Conservation (phyloP, 768 basidiomycete species). For the Pisolithus orientalis region DNA sequence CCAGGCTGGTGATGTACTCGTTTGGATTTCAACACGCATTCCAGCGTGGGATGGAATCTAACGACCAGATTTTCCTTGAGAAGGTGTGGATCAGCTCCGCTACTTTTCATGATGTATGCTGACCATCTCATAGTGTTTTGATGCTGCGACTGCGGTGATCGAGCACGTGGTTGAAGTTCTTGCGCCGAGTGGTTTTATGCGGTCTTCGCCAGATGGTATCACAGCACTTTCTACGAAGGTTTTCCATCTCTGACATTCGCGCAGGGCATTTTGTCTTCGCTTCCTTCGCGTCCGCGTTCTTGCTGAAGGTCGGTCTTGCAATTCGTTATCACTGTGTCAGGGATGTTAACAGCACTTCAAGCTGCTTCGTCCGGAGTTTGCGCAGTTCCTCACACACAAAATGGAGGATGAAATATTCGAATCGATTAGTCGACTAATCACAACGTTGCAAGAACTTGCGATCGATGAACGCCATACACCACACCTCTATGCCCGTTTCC, state of each 20-base stretch:
- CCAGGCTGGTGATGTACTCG: constrained; percentile 79
- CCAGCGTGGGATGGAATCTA: constrained; percentile 56
- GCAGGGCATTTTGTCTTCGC: constrained; percentile 72
- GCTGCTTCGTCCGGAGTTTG: constrained; percentile 72
- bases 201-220: constrained; percentile 70
- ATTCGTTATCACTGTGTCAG: background rate
- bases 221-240: background rate
- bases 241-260: background rate
- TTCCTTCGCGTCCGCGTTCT: constrained; percentile 76
- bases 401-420: constrained; percentile 69
- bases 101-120: background rate
- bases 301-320: constrained; percentile 55
- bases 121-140: constrained; percentile 46
- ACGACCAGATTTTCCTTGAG: constrained; percentile 60
- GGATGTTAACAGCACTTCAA: constrained; percentile 18
- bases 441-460: constrained; percentile 65
- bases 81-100: constrained; percentile 36
- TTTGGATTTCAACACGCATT: constrained; percentile 84
- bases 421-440: constrained; percentile 65
- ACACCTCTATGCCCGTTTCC: constrained; percentile 73
- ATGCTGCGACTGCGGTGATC: constrained; percentile 63
- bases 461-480: constrained; percentile 81
- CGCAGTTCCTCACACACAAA: constrained; percentile 47
- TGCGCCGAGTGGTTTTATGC: constrained; percentile 69
- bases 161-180: constrained; percentile 57